These are phyloP conservation scores for Pseudogymnoascus sp. DNA, from an alignment of 2,329 filamentous ascomycete genomes.

Conservation along the genomic window DNA sequence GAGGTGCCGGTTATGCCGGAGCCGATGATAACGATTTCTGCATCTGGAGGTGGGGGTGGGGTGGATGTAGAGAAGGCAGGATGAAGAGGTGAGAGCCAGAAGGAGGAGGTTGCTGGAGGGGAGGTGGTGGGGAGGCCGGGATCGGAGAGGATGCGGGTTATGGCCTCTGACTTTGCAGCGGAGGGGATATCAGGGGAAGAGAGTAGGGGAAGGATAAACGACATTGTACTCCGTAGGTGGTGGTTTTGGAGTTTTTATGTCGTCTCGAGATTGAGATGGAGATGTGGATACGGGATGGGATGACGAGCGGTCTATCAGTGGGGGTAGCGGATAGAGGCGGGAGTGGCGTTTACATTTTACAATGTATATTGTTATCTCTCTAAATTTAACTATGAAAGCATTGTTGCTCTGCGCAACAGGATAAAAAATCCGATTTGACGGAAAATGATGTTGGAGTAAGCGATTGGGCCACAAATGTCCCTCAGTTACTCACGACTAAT, in stretches of 20 bases:
- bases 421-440: neutral
- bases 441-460: neutral
- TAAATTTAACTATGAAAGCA: neutral
- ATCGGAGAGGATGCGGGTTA: slow-evolving; percentile 23
- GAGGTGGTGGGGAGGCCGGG: slow-evolving; percentile 38
- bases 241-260: neutral
- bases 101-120: slow-evolving; percentile 30
- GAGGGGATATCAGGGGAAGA: neutral
- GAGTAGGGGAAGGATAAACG: neutral
- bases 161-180: neutral
- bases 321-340: neutral
- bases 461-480: neutral
- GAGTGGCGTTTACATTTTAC: neutral
- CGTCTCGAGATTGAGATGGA: neutral
- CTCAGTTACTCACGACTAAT: neutral
- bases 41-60: slow-evolving; percentile 31
- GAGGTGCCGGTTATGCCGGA: slow-evolving; percentile 46
- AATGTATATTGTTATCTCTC: neutral
- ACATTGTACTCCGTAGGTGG: neutral
- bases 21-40: slow-evolving; percentile 46
- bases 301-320: neutral
- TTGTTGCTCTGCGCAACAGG: neutral
- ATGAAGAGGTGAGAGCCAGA: slow-evolving; percentile 40
- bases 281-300: neutral
- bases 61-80: slow-evolving; percentile 32